Base-by-base conservation (phyloP, 2,329 filamentous ascomycete species). In the Chaetomium olivaceum region DNA sequence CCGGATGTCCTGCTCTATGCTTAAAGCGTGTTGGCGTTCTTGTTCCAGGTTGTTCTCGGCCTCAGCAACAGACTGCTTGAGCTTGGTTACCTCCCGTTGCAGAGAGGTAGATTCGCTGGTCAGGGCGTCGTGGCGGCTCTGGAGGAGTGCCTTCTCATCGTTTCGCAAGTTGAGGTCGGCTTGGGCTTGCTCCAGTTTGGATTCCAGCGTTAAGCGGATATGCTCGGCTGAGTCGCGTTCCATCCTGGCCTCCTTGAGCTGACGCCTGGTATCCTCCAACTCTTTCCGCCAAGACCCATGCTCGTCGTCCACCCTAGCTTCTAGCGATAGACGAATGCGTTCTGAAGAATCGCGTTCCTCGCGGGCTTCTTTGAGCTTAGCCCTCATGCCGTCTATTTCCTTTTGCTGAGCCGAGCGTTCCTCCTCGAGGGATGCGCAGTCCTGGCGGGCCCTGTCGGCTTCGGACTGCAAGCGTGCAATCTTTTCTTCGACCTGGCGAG, bases 401-500 rank as follows among this genome's bases (percentile, higher is more conserved):
- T 78, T 77, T 36, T 82, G 79, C 65, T 80, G 81, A 25, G 81
- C 77, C 0, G 77, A 74, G 48, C 80, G 77, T 65, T 85, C 79
- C 54, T 84, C 81, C 70, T 88, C 82, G 1, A 89, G 76, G n/a
- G 77, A 76, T 16, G 79, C 77, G 61, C 81, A 82, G 60, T 83
- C 83, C 23, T 81, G 76, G 23, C 81, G 78, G 21, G 82, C 79
- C 66, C 78, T 78, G 64, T 86, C 85, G 6, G 92, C 78, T 64
- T 93, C 89, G 55, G 85, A 80, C 70, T 93, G 89, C 11, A 93
- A 78, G 36, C 87, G 86, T 60, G 81, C 79, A 9, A 87, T 79
- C 75, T 88, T 91, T 70, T 91, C 89, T 72, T 93, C 90, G 21
- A 92, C 83, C 76, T 93, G 90, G 36, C 90, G 85, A 61, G 87